phyloP scores from a whole-genome alignment of 768 basidiomycete species.

The Calvatia gigantea region DNA sequence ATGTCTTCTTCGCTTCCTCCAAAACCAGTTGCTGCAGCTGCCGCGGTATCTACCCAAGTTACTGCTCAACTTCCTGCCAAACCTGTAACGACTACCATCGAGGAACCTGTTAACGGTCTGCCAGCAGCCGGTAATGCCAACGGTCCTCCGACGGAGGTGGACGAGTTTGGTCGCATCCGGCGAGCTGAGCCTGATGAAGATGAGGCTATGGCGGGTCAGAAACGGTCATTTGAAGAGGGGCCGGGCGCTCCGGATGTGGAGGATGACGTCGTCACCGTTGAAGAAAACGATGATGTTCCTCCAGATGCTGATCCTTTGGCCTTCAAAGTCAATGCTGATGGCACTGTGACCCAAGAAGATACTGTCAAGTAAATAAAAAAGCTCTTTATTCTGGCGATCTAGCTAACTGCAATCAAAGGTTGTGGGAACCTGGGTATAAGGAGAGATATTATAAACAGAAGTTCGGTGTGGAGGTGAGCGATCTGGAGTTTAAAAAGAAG shows the following conservation, averaged over 20 bases:
- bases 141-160: conserved; percentile 1
- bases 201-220: conserved; percentile 25
- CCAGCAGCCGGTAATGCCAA: background rate
- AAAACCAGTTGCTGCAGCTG: conserved; percentile 26
- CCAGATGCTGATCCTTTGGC: conserved; percentile 33
- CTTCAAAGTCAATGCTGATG: conserved; percentile 83
- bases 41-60: background rate
- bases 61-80: conserved; percentile 11
- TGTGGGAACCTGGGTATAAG: conserved; percentile 96
- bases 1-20: conserved; percentile 36
- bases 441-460: conserved; percentile 95
- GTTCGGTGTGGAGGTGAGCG: conserved; percentile 73
- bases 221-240: conserved; percentile 49
- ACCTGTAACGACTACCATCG: background rate
- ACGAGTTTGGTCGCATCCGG: conserved; percentile 12
- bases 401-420: conserved; percentile 42
- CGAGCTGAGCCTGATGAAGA: conserved; percentile 25
- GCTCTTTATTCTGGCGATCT: conserved; percentile 1
- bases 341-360: conserved; percentile 92
- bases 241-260: conserved; percentile 35
- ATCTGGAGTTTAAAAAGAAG: conserved; percentile 70
- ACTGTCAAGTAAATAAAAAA: conserved; percentile 71
- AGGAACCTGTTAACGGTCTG: background rate
- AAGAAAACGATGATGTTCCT: conserved; percentile 48
- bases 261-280: conserved; percentile 45